Conservation (phyloP, 257 asterid species). For the Rehmannia glutinosa region DNA sequence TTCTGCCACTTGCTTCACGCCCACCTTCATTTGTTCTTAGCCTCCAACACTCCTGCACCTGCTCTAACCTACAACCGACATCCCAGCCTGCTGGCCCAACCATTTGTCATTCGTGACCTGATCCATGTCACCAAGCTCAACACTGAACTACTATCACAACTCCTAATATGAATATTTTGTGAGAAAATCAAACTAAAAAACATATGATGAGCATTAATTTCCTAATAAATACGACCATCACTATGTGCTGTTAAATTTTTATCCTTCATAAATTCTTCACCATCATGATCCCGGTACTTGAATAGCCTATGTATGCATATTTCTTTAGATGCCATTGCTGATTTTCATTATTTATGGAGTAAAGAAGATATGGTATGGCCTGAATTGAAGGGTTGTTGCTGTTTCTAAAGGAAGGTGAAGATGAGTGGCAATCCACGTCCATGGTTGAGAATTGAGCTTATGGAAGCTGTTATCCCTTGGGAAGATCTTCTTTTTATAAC, state of each 20-base stretch:
- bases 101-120: no score
- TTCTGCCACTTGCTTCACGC: neutral
- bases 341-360: neutral
- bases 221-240: neutral
- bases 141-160: neutral
- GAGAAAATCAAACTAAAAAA: no score
- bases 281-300: neutral
- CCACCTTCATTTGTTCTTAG: neutral
- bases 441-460: neutral
- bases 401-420: neutral
- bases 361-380: neutral
- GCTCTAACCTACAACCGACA: neutral
- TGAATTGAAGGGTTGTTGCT: neutral
- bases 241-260: neutral
- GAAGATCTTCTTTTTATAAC: neutral
- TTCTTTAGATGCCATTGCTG: neutral
- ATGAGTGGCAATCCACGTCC: neutral
- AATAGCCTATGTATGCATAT: neutral
- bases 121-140: no score
- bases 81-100: no score
- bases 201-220: neutral
- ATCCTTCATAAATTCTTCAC: neutral
- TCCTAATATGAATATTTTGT: neutral
- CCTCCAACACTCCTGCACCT: neutral
- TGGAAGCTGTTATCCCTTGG: neutral